These are phyloP conservation scores for Pythium vanterpoolii DNA, from an alignment of 352 stramenopile genomes.

Conservation along the genomic window DNA sequence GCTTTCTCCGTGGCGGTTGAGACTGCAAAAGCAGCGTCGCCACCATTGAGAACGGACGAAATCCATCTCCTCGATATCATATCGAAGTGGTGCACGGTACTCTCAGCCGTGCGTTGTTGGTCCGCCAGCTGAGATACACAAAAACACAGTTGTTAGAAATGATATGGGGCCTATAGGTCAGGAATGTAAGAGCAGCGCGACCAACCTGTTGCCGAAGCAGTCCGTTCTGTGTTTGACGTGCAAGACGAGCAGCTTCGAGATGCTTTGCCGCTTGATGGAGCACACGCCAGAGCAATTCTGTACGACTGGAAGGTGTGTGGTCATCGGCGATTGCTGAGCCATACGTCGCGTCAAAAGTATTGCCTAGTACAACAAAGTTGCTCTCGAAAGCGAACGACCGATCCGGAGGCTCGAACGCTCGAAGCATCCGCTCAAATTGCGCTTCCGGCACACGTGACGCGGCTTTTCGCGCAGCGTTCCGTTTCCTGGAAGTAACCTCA, in stretches of 20 bases:
- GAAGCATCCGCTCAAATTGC: slow-evolving; percentile 47
- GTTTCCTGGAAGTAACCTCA: slow-evolving; percentile 27
- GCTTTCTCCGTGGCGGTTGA: slow-evolving; percentile 17
- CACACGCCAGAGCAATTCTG: background rate
- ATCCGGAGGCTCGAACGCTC: slow-evolving; percentile 38
- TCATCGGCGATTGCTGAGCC: background rate
- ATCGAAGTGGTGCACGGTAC: slow-evolving; percentile 48
- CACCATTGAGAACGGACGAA: slow-evolving; percentile 29
- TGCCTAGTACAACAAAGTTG: slow-evolving; percentile 18
- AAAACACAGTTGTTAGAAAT: background rate
- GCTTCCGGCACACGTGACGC: slow-evolving; percentile 34
- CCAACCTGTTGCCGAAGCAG: background rate
- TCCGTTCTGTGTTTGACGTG: background rate
- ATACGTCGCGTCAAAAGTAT: background rate
- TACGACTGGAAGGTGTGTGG: background rate
- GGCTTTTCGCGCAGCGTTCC: slow-evolving; percentile 35
- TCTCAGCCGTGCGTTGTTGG: slow-evolving; percentile 27
- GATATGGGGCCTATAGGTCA: too few species aligned
- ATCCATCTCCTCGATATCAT: slow-evolving; percentile 58
- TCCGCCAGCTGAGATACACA: slow-evolving; percentile 20
- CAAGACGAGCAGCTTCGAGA: background rate
- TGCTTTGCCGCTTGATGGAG: background rate
- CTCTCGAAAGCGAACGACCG: slow-evolving; percentile 2
- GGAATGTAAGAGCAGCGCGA: background rate
- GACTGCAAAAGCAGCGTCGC: slow-evolving; percentile 10